Base-by-base conservation (phyloP, 768 basidiomycete species). In the Mycena latifolia region DNA sequence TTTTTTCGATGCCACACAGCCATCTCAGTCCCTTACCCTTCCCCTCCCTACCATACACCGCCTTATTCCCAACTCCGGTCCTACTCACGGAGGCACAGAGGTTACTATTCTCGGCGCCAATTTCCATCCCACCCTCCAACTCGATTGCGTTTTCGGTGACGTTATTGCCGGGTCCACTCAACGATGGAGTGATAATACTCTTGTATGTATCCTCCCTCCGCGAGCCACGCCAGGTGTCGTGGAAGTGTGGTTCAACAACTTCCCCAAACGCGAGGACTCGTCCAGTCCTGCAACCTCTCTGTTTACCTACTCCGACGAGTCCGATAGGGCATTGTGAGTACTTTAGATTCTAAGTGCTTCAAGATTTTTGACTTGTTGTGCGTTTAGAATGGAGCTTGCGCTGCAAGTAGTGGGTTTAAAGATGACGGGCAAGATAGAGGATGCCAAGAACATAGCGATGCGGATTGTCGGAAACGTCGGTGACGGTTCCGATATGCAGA, bases 361-460 rank as follows among this genome's bases (percentile, higher is more conserved):
- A 41, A 66, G 27, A 43, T 60, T 60, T 35, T 22, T 27, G 60
- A 58, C 67, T 74, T 43, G 70, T 43, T 57, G 67, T 56, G 67
- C 54, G 63, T 22, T 39, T 63, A 96, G 94, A 69, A 96, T 98
- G 94, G 96, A 97, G 76, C 87, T 98, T 58, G 96, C 96, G 55
- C 83, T 98, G 5, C 95, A 97, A 74, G 95, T 97, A 17, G 95
- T 98, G 20, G 96, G 96, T 0, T 81, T 98, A 68, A 96, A 97
- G 82, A 96, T 98, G 94, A 97, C 95, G 0, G 96, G 96, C 52
- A 93, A 95, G 73, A 90, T 97, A 29, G 95, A 96, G 71, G 94
- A 96, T 58, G 95, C 96, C 3, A 92, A 93, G 77, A 93, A 95
- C 63, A 92, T 98, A 39, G 96, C 96, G 17, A 90, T 96, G 87